These are phyloP conservation scores for Penicillium sp. DNA, from an alignment of 2,329 filamentous ascomycete species.

Conservation along the genomic window DNA sequence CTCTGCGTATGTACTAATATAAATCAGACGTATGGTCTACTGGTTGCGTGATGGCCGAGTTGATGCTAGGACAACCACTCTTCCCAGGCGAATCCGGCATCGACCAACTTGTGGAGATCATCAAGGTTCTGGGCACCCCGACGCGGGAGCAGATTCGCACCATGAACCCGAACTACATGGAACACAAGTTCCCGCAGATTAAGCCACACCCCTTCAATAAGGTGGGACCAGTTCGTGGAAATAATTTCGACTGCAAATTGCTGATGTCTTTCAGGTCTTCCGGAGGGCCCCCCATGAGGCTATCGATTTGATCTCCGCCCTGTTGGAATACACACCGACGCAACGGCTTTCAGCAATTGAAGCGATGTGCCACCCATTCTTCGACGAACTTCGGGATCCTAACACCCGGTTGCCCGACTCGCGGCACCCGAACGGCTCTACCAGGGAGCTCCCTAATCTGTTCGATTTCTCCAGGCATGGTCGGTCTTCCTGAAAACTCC, in stretches of 20 bases:
- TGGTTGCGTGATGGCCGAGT: conserved; percentile 96
- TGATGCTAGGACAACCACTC: conserved; percentile 95
- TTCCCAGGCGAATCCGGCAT: conserved; percentile 98
- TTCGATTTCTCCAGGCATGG: conserved; percentile 93
- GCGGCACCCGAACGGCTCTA: conserved; percentile 69
- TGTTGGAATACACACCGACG: conserved; percentile 94
- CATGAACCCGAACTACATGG: conserved; percentile 99
- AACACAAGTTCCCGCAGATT: conserved; percentile 99
- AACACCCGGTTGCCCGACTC: conserved; percentile 86
- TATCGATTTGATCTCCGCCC: conserved; percentile 84
- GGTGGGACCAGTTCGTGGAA: too few species aligned
- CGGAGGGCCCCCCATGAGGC: conserved; percentile 87
- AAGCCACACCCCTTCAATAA: conserved; percentile 99
- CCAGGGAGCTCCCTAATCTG: conserved; percentile 73
- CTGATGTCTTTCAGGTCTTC: too few species aligned
- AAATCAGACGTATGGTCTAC: conserved; percentile 91
- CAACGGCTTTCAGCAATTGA: conserved; percentile 88
- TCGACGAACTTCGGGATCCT: conserved; percentile 88
- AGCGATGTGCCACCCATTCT: conserved; percentile 97
- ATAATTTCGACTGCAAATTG: too few species aligned
- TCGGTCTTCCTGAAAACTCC: too few species aligned
- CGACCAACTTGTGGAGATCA: conserved; percentile 96
- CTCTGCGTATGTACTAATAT: too few species aligned
- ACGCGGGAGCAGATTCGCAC: conserved; percentile 97
- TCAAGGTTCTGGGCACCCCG: conserved; percentile 97